Evolutionary conservation across 169 alveolate genomes (phyloP), one percentile per base, ranked within the genome.

Genomic region (Plasmodium blacklocki): DNA sequence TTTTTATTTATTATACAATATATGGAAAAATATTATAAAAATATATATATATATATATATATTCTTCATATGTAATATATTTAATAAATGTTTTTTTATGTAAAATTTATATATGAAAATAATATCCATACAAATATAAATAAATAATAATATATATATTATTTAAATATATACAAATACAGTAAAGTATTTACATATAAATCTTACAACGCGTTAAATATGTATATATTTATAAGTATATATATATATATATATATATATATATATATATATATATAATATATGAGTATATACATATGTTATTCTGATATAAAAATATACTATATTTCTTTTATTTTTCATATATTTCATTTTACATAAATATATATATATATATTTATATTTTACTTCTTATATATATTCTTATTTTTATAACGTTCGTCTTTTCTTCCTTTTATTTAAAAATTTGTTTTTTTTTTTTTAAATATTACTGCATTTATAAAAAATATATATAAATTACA

Each of bases 41-140:
- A 19, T 71, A 71, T 71, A 58, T 21, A 50, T 32, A 71, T 71
- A 58, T 21, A 50, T 32, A 71, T 71, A 71, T 71, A 9, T 58
- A 49, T 43, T 49, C 26, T 23, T 71, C 52, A 50, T 18, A 60
- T 18, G 49, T 32, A 49, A 62, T 15, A 23, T 66, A 23, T 19
- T 73, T 29, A 73, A 73, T 73, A 62, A 19, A 15, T 62, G 6
- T 21, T 19, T 60, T 62, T 18, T 62, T 62, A 62, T 62, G 18
- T 62, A 62, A 15, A 62, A 18, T 3, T 7, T 21, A 62, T 62
- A 62, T 18, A 12, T 52, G 60, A 52, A 12, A 54, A 54, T 15
- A 54, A 66, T 32, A 32, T 32, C 5, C 43, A 2, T 32, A 32
- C 43, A 32, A 32, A 32, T 32, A 3, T 2, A 32, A 32, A 32